Base-by-base conservation (phyloP, 2,329 filamentous ascomycete genomes). In the Venturia nashicola region DNA sequence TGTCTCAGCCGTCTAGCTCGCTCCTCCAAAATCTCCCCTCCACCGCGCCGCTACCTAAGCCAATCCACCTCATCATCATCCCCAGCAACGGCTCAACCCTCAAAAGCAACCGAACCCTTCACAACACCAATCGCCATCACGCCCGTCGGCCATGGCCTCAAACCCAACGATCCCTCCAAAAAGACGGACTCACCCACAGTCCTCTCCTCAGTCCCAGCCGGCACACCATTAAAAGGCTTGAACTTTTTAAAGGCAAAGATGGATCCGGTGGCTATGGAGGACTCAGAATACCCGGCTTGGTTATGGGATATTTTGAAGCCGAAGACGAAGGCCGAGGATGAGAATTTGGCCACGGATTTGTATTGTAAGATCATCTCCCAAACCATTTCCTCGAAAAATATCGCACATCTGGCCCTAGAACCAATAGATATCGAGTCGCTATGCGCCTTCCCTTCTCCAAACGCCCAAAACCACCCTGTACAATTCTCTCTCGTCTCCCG, bases 201-300 rank as follows among this genome's bases (percentile, higher is more conserved):
- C 18, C 65, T 65, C 66, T 76, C 74, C 65, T 81, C 80, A 36
- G 86, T 88, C 69, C 78, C 81, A 2, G 84, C 86, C 5, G 90
- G 90, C 42, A 90, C 87, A 16, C 76, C 85, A 16, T 78, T 95
- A 51, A 85, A 80, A 64, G 90, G 90, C 0, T 78, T 95, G 64
- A 93, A 91, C 75, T 93, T 88, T 75, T 76, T 86, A 71, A 94
- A 94, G 78, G 84, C 83, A 68, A 82, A 83, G 71, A 77, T 80
- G 43, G 89, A 93, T 71, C 90, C 90, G 0, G 78, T 93, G 6
- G 90, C 90, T 11, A 74, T 86, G 70, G 80, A 85, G 42, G 90
- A 95, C 69, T 79, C 85, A 27, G 88, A 89, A 66, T 95, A 95
- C 75, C 90, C 90, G 3, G 79, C 79, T 32, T 95, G 90, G 90